Base-by-base conservation (phyloP, 2,329 filamentous ascomycete species). In the Hypoxylon sp. region DNA sequence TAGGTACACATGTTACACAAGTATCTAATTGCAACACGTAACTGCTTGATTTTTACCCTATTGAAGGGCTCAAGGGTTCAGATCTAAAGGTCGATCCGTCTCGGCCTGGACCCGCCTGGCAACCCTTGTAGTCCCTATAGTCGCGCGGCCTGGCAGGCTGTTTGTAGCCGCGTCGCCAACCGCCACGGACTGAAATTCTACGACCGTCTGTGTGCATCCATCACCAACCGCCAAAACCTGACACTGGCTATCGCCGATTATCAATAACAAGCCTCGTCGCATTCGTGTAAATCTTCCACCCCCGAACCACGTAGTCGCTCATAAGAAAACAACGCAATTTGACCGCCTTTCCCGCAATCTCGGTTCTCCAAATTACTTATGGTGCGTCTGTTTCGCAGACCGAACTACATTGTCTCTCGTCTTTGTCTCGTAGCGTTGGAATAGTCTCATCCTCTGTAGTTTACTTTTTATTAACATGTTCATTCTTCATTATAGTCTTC, bases 391-490 rank as follows among this genome's bases (percentile, higher is more conserved):
- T 53, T 57, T 50, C 37, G 48, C 37, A 39, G 15, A n/a, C 11
- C 35, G 27, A 47, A 53, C 15, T 42, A 52, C 51, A n/a, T 13
- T 48, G 29, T 66, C 51, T 31, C 46, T 15, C 39, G 13, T 15
- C 37, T 61, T 52, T 59, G 37, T 53, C 56, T 56, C 37, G 39
- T 46, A 56, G 29, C 17, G 11, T n/a, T 44, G 50, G 37, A 37
- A 35, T 62, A 56, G 44, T 55, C 50, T 39, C 44, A 51, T 48
- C 31, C 10, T 56, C 39, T 35, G 27, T 55, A 63, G 11, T 37
- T 44, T 65, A 47, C 54, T 53, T 44, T 52, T 48, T 31, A 55
- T 66, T 68, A 64, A 66, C 59, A 63, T 70, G 66, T 54, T 11
- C 50, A 51, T 29, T 46, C 50, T 44, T 31, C 19, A 51, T 42